Percentiles rank a stretch among this genome's conserved stretches.
Conservation (phyloP, 225 moss, liverwort and hornwort species). For the Pseudisothecium myosuroides region DNA sequence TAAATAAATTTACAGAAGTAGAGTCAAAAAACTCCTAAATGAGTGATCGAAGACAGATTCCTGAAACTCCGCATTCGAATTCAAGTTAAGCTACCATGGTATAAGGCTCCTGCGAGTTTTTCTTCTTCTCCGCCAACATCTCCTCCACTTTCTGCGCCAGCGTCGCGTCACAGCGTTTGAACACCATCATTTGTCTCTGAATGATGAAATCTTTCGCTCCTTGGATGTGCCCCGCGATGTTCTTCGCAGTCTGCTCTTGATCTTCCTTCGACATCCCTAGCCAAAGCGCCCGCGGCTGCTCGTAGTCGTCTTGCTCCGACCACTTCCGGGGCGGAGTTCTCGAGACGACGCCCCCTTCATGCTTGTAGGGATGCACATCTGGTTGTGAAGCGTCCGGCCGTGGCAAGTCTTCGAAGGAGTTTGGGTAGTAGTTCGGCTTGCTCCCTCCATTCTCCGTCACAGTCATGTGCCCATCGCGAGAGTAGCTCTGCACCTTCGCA, state of each 20-base stretch:
- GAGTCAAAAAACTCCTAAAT: neutral
- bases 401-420: slow-evolving; percentile 63
- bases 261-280: slow-evolving; percentile 49
- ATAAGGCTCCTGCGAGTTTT: slow-evolving; percentile 37
- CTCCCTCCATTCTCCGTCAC: slow-evolving; percentile 56
- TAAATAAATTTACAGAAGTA: neutral
- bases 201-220: slow-evolving; percentile 51
- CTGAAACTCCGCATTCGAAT: neutral
- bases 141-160: slow-evolving; percentile 49
- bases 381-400: slow-evolving; percentile 55
- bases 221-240: slow-evolving; percentile 68
- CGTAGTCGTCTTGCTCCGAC: slow-evolving; percentile 60
- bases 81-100: slow-evolving; percentile 64
- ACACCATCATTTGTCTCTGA: slow-evolving; percentile 56
- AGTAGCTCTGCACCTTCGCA: slow-evolving; percentile 65
- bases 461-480: slow-evolving; percentile 60
- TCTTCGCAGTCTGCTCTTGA: slow-evolving; percentile 50
- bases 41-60: neutral
- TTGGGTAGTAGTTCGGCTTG: slow-evolving; percentile 86
- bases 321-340: slow-evolving; percentile 35
- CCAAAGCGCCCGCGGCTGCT: slow-evolving; percentile 62
- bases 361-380: slow-evolving; percentile 61
- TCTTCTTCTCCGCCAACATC: slow-evolving; percentile 36
- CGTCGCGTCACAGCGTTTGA: slow-evolving; percentile 34
- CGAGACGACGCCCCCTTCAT: slow-evolving; percentile 60